These are phyloP conservation scores for Paulownia fortunei DNA, from an alignment of 257 asterid species.

Conservation along the genomic window DNA sequence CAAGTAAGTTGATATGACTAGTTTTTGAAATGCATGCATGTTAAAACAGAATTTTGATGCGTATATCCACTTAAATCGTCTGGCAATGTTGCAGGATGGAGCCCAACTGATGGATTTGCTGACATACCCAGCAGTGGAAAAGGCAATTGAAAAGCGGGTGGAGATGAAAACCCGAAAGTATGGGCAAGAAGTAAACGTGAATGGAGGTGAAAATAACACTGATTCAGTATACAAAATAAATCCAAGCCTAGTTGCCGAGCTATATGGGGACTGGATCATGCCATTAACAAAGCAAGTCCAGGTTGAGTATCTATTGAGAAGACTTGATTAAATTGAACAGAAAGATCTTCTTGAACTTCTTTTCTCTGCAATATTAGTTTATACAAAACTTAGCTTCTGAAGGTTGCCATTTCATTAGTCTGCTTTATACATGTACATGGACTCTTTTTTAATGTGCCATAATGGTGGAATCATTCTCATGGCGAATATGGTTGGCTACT, in stretches of 20 bases:
- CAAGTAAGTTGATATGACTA: constrained; percentile 46
- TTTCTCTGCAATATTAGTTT: not conserved
- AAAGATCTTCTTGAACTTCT: not conserved
- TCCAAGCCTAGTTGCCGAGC: constrained; percentile 73
- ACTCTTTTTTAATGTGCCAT: too few relatives aligned
- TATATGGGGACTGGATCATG: constrained; percentile 88
- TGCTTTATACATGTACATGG: too few relatives aligned
- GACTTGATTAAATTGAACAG: constrained; percentile 58
- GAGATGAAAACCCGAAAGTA: constrained; percentile 75
- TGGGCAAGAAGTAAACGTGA: constrained; percentile 57
- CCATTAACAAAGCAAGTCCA: constrained; percentile 94
- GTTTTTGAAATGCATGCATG: not conserved
- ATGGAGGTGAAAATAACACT: constrained; percentile 30
- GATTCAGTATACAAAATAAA: constrained; percentile 73
- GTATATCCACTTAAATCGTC: not conserved
- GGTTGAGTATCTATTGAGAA: constrained; percentile 75
- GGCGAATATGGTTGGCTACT: too few relatives aligned
- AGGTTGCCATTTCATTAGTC: too few relatives aligned
- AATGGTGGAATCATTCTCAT: too few relatives aligned
- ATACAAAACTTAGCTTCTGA: not conserved
- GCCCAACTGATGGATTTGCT: constrained; percentile 67
- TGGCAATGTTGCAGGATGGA: constrained; percentile 52
- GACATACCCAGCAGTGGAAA: constrained; percentile 75
- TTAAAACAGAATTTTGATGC: not conserved
- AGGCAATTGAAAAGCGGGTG: constrained; percentile 66